Evolutionary conservation across 2,329 filamentous ascomycete genomes (phyloP).

Genomic region (Magnaporthiopsis rhizophila): DNA sequence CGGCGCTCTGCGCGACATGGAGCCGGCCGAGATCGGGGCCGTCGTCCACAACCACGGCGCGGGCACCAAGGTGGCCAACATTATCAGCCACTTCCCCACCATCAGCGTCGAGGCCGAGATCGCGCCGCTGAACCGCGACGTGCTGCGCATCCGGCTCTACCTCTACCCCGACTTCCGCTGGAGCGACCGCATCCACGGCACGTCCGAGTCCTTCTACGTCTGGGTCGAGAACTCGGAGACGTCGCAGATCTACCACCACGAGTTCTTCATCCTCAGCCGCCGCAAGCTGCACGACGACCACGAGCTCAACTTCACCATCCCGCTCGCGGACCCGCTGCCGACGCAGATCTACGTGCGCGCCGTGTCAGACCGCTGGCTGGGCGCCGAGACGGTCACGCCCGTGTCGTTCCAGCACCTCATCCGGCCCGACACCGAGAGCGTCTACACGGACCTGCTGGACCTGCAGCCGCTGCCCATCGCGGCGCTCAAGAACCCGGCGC

Average conservation of each 20-base stretch:
- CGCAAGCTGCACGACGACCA: conserved; percentile 93
- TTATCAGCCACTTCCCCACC: conserved; percentile 88
- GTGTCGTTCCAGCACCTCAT: conserved; percentile 98
- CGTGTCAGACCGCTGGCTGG: conserved; percentile 92
- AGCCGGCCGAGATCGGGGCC: conserved; percentile 77
- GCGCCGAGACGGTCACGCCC: conserved; percentile 88
- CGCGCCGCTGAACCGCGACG: conserved; percentile 88
- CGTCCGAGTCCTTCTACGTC: conserved; percentile 93
- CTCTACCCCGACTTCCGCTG: conserved; percentile 86
- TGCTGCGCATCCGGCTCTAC: conserved; percentile 80
- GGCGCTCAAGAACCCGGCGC: conserved; percentile 74
- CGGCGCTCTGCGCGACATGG: conserved; percentile 87
- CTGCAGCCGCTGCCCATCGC: conserved; percentile 82
- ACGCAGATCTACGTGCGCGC: conserved; percentile 94
- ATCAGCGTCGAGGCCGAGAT: conserved; percentile 88
- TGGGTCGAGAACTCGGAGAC: conserved; percentile 99
- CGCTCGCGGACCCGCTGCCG: conserved; percentile 83
- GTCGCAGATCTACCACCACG: conserved; percentile 94
- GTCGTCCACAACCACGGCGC: conserved; percentile 87
- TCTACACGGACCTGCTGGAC: conserved; percentile 90
- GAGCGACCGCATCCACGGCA: conserved; percentile 91
- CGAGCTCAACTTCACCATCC: conserved; percentile 96
- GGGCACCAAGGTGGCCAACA: conserved; percentile 70
- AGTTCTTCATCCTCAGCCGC: conserved; percentile 88
- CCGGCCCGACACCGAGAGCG: conserved; percentile 90